These are phyloP conservation scores for Talaromyces piceae DNA, from an alignment of 2,329 filamentous ascomycete genomes.

Conservation along the genomic window DNA sequence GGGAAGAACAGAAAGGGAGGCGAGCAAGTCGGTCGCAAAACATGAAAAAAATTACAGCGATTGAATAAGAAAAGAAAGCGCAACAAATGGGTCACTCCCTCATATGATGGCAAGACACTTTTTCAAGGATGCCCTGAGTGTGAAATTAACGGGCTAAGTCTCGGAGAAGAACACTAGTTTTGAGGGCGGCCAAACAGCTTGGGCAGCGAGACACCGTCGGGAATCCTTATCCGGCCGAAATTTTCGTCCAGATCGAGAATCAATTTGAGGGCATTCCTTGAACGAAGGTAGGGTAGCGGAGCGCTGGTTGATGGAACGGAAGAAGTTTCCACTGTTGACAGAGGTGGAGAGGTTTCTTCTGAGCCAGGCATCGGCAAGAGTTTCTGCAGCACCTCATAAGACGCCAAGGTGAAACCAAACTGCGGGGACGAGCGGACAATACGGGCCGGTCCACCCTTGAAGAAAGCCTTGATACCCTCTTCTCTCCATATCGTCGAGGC, in stretches of 20 bases:
- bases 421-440: slow-evolving; percentile 93
- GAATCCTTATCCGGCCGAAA: slow-evolving; percentile 68
- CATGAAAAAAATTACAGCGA: background rate
- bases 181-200: slow-evolving; percentile 27
- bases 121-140: background rate
- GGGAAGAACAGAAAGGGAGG: background rate
- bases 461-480: slow-evolving; percentile 93
- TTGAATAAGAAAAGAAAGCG: background rate
- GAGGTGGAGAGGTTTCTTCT: slow-evolving; percentile 39
- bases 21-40: background rate
- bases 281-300: slow-evolving; percentile 60
- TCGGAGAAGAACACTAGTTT: slow-evolving; percentile 17
- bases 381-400: slow-evolving; percentile 85
- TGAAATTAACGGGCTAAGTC: background rate
- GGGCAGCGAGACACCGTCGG: slow-evolving; percentile 34
- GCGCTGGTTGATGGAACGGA: slow-evolving; percentile 57
- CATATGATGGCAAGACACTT: background rate
- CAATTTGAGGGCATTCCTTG: slow-evolving; percentile 88
- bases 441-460: slow-evolving; percentile 94
- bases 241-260: slow-evolving; percentile 91
- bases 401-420: slow-evolving; percentile 94
- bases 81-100: background rate
- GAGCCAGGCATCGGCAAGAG: slow-evolving; percentile 68
- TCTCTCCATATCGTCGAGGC: slow-evolving; percentile 77
- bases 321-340: slow-evolving; percentile 54